phyloP scores from a whole-genome alignment of 1,284 basidiomycete species.

The Ceratobasidium sp. region DNA sequence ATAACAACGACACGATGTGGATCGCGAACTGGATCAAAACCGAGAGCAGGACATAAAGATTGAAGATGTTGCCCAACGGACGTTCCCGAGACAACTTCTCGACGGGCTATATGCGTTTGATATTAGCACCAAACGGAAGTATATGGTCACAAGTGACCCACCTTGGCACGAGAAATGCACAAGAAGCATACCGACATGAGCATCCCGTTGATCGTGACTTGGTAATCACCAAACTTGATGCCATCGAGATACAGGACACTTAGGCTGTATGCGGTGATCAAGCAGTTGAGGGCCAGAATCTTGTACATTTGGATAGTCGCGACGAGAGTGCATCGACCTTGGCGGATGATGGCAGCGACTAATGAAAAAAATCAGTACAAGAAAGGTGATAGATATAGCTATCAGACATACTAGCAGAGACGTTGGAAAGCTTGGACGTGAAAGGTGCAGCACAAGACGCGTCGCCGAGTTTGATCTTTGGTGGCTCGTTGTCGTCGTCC shows the following conservation, averaged over 20 bases:
- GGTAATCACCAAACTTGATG: slow-evolving; percentile 98
- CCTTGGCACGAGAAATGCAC: slow-evolving; percentile 96
- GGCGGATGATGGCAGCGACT: slow-evolving; percentile 96
- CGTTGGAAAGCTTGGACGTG: slow-evolving; percentile 94
- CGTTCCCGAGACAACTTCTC: slow-evolving; percentile 92
- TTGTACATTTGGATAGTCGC: slow-evolving; percentile 99
- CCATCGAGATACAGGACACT: slow-evolving; percentile 97
- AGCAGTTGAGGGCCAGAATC: slow-evolving; percentile 93
- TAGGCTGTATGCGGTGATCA: slow-evolving; percentile 95
- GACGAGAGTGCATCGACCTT: slow-evolving; percentile 95
- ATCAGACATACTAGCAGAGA: slow-evolving; percentile 81
- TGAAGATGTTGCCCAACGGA: slow-evolving; percentile 94
- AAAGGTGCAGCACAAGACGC: slow-evolving; percentile 97
- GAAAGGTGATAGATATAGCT: background rate
- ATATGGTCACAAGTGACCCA: slow-evolving; percentile 56
- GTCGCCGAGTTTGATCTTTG: slow-evolving; percentile 96
- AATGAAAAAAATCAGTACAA: slow-evolving; percentile 31
- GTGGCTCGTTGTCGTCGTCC: slow-evolving; percentile 89
- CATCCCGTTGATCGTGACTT: slow-evolving; percentile 93
- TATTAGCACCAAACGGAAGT: background rate
- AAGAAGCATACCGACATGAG: slow-evolving; percentile 97
- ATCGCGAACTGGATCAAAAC: slow-evolving; percentile 92
- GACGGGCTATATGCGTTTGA: slow-evolving; percentile 45
- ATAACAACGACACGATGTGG: slow-evolving; percentile 88
- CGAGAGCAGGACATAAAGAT: slow-evolving; percentile 90